These are phyloP conservation scores for Teratosphaeriaceae sp. DNA, from an alignment of 2,329 filamentous ascomycete species.

Conservation along the genomic window DNA sequence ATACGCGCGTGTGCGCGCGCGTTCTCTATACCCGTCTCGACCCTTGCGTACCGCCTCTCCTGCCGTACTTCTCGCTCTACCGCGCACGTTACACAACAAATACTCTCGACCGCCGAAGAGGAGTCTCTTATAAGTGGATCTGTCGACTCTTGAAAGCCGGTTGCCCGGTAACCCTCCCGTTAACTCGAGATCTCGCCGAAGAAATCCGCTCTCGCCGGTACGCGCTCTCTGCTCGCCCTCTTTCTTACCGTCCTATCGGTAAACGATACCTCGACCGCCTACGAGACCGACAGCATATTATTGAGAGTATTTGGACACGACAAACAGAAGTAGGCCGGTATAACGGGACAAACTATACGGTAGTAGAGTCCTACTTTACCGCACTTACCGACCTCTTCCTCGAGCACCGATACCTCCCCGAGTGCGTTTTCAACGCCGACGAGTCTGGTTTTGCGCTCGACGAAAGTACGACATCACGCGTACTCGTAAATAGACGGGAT, in stretches of 20 bases:
- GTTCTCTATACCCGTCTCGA: background rate
- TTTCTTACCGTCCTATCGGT: slow-evolving; percentile 1
- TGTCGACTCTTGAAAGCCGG: slow-evolving; percentile 1
- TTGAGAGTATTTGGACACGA: slow-evolving; percentile 5
- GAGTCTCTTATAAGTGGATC: background rate
- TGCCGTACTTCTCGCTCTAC: background rate
- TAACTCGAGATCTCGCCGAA: slow-evolving; percentile 5
- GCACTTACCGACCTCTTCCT: slow-evolving; percentile 3
- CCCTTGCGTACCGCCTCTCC: background rate
- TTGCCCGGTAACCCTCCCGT: slow-evolving; percentile 4
- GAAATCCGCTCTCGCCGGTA: slow-evolving; percentile 2
- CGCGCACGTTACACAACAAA: slow-evolving; percentile 5
- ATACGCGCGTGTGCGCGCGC: background rate
- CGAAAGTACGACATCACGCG: slow-evolving; percentile 7
- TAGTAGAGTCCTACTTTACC: slow-evolving; percentile 6
- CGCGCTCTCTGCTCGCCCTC: background rate
- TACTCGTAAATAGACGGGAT: slow-evolving; percentile 5
- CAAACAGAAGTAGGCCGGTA: slow-evolving; percentile 3
- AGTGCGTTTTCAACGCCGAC: background rate
- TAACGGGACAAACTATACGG: slow-evolving; percentile 1
- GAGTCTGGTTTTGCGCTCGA: background rate
- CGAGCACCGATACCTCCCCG: slow-evolving; percentile 1
- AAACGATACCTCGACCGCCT: slow-evolving; percentile 7
- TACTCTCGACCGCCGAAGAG: slow-evolving; percentile 6
- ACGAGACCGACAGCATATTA: background rate